Base-by-base conservation (phyloP, 306 rosid species). In the Chamaecrista fasciculata region DNA sequence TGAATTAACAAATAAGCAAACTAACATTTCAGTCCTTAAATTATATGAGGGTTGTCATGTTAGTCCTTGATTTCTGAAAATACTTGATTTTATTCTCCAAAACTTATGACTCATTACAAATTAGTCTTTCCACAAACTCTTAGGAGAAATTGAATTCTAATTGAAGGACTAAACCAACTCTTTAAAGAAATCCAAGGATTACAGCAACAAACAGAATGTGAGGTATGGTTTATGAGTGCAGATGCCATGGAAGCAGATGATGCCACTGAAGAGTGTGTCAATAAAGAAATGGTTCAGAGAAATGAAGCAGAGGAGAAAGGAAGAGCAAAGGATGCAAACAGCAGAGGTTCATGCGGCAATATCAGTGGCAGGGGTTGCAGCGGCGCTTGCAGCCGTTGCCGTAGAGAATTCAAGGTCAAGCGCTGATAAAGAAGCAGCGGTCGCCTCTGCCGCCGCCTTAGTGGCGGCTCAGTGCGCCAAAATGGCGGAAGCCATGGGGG, bases 311-410 rank as follows among this genome's bases (percentile, higher is more conserved):
- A 84, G 75, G 72, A 76, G 83, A 51, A 94, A 87, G 78, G 97
- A 94, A 39, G 95, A 87, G 14, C 86, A 83, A 8, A 85, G 99
- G 72, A 66, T 91, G 68, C 88, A 87, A 70, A 85, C 82, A 66
- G 96, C 96, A 58, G 95, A 94, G 75, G 91, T 91, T 44, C 97
- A 91, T 68, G 99, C 96, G n/a, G 97, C 97, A 48, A 72, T 94
- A 56, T 88, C 99, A 0, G 79, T 94, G 76, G 97, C 95, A 1
- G 95, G 99, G 14, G 89, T 94, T 23, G 99, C 99, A 36, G 97
- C 99, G 1, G 97, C 99, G 44, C 92, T 94, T 51, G 92, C 97
- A 0, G 85, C 86, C 26, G 75, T 91, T 76, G 99, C 99, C 1
- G 86, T 92, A 12, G 96, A 88, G 4, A 89, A 68, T 52, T 75